These are phyloP conservation scores for Protomyces inouyei DNA, from an alignment of 1,139 yeast species.

Conservation along the genomic window DNA sequence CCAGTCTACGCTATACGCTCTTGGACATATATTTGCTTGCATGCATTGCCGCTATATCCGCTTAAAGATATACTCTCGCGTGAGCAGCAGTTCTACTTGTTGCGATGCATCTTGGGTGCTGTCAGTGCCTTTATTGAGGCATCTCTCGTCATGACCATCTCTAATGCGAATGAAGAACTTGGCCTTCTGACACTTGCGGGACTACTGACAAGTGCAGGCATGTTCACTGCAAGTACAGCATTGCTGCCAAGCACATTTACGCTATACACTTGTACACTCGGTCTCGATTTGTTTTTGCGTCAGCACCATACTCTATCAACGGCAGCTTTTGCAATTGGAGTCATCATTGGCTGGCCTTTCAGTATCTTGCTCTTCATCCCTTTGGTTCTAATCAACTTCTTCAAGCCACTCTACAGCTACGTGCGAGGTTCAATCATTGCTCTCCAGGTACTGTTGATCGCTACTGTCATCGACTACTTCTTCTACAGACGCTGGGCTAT, in stretches of 20 bases:
- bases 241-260: slow-evolving; percentile 83
- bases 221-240: slow-evolving; percentile 81
- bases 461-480: slow-evolving; percentile 55
- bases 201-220: slow-evolving; percentile 54
- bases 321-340: slow-evolving; percentile 56
- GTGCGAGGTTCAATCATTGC: slow-evolving; percentile 15
- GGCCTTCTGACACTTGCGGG: slow-evolving; percentile 59
- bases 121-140: slow-evolving; percentile 55
- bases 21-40: slow-evolving; percentile 56
- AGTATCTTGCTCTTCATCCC: slow-evolving; percentile 59
- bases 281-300: slow-evolving; percentile 46
- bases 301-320: slow-evolving; percentile 37
- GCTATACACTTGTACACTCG: slow-evolving; percentile 60
- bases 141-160: slow-evolving; percentile 47
- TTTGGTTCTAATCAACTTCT: slow-evolving; percentile 1
- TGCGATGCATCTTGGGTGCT: slow-evolving; percentile 53
- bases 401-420: slow-evolving; percentile 34
- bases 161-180: slow-evolving; percentile 41
- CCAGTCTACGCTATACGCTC: slow-evolving; percentile 86
- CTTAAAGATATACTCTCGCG: not conserved
- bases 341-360: slow-evolving; percentile 90
- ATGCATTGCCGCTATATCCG: slow-evolving; percentile 36
- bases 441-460: slow-evolving; percentile 33
- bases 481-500: slow-evolving; percentile 59
- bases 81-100: slow-evolving; percentile 27